Base-by-base conservation (phyloP, 75 land plant species). In the Gnetum montanum region DNA sequence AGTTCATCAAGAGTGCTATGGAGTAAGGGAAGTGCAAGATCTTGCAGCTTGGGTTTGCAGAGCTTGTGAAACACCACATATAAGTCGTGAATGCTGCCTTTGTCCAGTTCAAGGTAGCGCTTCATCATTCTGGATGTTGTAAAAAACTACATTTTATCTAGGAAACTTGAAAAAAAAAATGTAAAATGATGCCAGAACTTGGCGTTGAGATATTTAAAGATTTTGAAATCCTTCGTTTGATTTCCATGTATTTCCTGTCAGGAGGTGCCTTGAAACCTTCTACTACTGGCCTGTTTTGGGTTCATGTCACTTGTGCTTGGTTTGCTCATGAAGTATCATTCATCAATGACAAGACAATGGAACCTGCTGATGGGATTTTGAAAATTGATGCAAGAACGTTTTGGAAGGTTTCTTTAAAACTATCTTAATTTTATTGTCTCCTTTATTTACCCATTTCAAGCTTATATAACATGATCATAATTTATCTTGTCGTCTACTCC, bases 1-100 rank as follows among this genome's bases (percentile, higher is more conserved):
- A 36, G 99, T 95, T n/a, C 99, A 95, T 69, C 97, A 95, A 61
- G 97, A 90, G 63, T 95, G 99, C 58, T 95, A 95, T 86, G 99
- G 99, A 23, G 88, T 71, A 23, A 41, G 12, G 7, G 61, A 72
- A 65, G 66, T 79, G 29, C 65, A 75, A n/a, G 84, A 80, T 52
- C 67, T 80, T 46, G 90, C 94, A 47, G 81, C 97, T 15, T 92
- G 97, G 97, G 84, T 95, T 55, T 95, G 99, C 63, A 70, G 86
- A 70, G 89, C 81, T 38, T 95, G 99, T 73, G 99, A 95, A 69
- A 84, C 76, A 30, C 88, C 88, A 60, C 71, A 81, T 40, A 31
- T 69, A 30, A 64, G 79, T 31, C 81, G 97, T 41, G 86, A 90
- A 46, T 95, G 99, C 54, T 95, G 99, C 73, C 88, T 95, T 22